phyloP scores from a whole-genome alignment of 2,329 filamentous ascomycete genomes.

The Alternaria incomplexa region DNA sequence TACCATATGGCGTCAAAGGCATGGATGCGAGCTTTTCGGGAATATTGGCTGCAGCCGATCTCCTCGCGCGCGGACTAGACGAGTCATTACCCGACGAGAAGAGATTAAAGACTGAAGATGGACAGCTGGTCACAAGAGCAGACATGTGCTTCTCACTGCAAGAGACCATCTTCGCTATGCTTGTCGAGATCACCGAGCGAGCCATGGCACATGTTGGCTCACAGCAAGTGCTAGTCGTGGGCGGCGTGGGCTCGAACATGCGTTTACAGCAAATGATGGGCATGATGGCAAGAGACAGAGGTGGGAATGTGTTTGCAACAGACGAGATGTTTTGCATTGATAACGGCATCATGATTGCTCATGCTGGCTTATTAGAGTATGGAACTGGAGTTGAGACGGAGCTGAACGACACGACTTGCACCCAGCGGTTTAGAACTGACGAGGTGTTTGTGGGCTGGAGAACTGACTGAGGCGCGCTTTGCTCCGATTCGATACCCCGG shows the following conservation, averaged over 20 bases:
- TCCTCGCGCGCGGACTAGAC: constrained; percentile 72
- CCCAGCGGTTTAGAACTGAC: constrained; percentile 59
- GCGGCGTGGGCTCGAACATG: constrained; percentile 94
- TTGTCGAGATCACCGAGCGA: constrained; percentile 97
- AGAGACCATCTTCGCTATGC: constrained; percentile 94
- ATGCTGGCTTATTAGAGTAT: constrained; percentile 87
- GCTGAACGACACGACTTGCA: constrained; percentile 78
- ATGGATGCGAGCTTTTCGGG: constrained; percentile 99
- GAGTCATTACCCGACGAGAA: constrained; percentile 47
- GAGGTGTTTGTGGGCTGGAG: constrained; percentile 58
- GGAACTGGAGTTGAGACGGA: constrained; percentile 78
- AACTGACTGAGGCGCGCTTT: constrained; percentile 40
- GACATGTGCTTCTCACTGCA: constrained; percentile 95
- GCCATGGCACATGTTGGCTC: constrained; percentile 98
- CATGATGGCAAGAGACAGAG: constrained; percentile 85
- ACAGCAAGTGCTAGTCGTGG: constrained; percentile 89
- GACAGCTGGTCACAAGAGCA: constrained; percentile 71
- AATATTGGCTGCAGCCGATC: constrained; percentile 83
- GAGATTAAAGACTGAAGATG: constrained; percentile 52
- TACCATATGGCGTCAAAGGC: constrained; percentile 96
- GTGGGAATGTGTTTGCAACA: constrained; percentile 90
- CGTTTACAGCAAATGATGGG: constrained; percentile 98
- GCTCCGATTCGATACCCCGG: constrained; percentile 16
- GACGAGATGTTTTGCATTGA: constrained; percentile 99
- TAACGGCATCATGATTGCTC: constrained; percentile 99